These are phyloP conservation scores for Amanita pallidorosea DNA, from an alignment of 768 basidiomycete genomes.

Conservation along the genomic window DNA sequence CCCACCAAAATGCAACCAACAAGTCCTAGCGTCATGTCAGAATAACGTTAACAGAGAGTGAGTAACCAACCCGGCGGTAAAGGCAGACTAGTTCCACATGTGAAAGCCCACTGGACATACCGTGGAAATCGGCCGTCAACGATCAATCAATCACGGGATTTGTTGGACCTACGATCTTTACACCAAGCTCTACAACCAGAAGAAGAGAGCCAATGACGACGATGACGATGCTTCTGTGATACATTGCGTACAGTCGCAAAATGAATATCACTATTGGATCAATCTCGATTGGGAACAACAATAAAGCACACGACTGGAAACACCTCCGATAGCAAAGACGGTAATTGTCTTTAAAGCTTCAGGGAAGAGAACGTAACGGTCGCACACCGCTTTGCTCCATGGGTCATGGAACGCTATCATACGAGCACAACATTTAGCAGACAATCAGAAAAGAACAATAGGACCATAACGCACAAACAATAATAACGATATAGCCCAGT, in stretches of 20 bases:
- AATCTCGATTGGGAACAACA: neutral
- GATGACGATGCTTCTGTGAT: slow-evolving; percentile 12
- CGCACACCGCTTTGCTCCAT: slow-evolving; percentile 22
- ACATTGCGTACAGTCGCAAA: slow-evolving; percentile 20
- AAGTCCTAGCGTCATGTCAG: slow-evolving; percentile 12
- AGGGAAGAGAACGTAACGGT: slow-evolving; percentile 22
- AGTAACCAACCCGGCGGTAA: slow-evolving; percentile 18
- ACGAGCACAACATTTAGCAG: neutral
- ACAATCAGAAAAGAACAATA: neutral
- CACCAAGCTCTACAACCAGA: slow-evolving; percentile 15
- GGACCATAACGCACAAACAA: slow-evolving; percentile 16
- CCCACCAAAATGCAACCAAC: slow-evolving; percentile 27
- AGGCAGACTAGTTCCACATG: slow-evolving; percentile 19
- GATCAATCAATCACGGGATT: neutral
- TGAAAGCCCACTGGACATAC: slow-evolving; percentile 22
- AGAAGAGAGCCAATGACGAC: slow-evolving; percentile 11
- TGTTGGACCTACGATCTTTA: slow-evolving; percentile 21
- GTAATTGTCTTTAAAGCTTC: slow-evolving; percentile 24
- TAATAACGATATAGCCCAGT: slow-evolving; percentile 23
- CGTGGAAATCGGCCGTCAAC: neutral
- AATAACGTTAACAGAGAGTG: neutral
- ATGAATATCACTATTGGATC: slow-evolving; percentile 17
- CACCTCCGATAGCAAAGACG: slow-evolving; percentile 20
- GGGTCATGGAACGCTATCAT: slow-evolving; percentile 20
- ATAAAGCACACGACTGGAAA: neutral